A percentile compares a stretch with the other conserved stretches of the same genome.
These are phyloP conservation scores for Tremellales sp. DNA, from an alignment of 1,284 basidiomycete genomes.

Conservation along the genomic window DNA sequence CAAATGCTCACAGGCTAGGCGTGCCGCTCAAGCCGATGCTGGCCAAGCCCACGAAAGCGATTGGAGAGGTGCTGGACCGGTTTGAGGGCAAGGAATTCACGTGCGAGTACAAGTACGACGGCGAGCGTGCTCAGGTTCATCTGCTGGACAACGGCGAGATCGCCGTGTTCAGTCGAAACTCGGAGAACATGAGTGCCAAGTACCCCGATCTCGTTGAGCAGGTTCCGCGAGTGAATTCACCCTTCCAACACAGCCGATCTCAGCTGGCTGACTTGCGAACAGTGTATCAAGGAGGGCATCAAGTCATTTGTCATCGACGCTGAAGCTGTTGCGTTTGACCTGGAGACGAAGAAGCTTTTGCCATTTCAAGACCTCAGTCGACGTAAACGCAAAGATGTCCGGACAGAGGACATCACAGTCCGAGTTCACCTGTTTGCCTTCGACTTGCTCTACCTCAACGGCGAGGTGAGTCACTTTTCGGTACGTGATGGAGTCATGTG, in stretches of 20 bases:
- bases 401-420: slow-evolving; percentile 58
- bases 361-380: slow-evolving; percentile 84
- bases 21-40: slow-evolving; percentile 99
- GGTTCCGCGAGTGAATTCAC: slow-evolving; percentile 65
- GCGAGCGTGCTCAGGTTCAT: slow-evolving; percentile 93
- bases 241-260: slow-evolving; percentile 6
- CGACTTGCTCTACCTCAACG: slow-evolving; percentile 57
- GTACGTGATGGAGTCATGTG: neutral
- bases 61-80: slow-evolving; percentile 94
- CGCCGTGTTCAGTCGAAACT: slow-evolving; percentile 91
- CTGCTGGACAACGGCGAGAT: slow-evolving; percentile 73
- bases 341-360: slow-evolving; percentile 60
- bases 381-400: slow-evolving; percentile 79
- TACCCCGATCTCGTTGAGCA: slow-evolving; percentile 96
- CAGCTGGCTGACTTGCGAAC: slow-evolving; percentile 14
- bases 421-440: slow-evolving; percentile 57
- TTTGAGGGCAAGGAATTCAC: slow-evolving; percentile 96
- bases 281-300: slow-evolving; percentile 78
- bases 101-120: slow-evolving; percentile 99
- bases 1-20: too few species aligned
- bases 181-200: slow-evolving; percentile 99
- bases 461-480: slow-evolving; percentile 44
- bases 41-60: slow-evolving; percentile 99
- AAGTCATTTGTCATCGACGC: slow-evolving; percentile 77
- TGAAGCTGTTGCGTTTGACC: slow-evolving; percentile 75